Percentiles rank a stretch among this genome's conserved stretches.
phyloP scores from a whole-genome alignment of 768 basidiomycete species.

The Nidula microcarpa region DNA sequence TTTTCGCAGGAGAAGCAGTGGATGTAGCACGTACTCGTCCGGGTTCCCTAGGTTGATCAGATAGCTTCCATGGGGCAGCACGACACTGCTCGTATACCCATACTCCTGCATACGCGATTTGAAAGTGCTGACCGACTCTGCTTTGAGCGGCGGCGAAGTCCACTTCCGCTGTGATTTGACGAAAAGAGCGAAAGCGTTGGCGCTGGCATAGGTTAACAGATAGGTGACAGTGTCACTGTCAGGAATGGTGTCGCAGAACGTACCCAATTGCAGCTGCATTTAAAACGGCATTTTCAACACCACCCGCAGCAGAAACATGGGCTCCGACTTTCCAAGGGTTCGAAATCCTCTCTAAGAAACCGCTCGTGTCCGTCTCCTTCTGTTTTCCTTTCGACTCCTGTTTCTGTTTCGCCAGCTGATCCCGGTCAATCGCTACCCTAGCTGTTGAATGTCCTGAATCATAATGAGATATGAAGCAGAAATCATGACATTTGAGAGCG shows the following conservation, averaged over 20 bases:
- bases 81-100: constrained; percentile 56
- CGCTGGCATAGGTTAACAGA: constrained; percentile 34
- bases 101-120: constrained; percentile 56
- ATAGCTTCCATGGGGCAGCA: constrained; percentile 85
- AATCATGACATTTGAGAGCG: not conserved
- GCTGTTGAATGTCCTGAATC: not conserved
- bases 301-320: constrained; percentile 80
- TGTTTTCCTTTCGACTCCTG: not conserved
- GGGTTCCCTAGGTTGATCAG: constrained; percentile 84
- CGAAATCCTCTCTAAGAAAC: constrained; percentile 23
- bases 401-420: not conserved
- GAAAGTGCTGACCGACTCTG: constrained; percentile 52
- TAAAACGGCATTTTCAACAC: constrained; percentile 67
- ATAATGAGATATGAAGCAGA: not conserved
- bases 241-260: constrained; percentile 7
- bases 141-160: constrained; percentile 57
- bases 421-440: not conserved
- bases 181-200: constrained; percentile 83
- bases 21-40: constrained; percentile 48
- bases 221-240: not conserved
- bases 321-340: constrained; percentile 74
- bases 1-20: not conserved
- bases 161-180: constrained; percentile 84
- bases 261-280: constrained; percentile 75
- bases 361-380: not conserved